Evolutionary conservation across 1,284 basidiomycete genomes (phyloP), one percentile per base, ranked within the genome.

Genomic region (Trametes polyzona): DNA sequence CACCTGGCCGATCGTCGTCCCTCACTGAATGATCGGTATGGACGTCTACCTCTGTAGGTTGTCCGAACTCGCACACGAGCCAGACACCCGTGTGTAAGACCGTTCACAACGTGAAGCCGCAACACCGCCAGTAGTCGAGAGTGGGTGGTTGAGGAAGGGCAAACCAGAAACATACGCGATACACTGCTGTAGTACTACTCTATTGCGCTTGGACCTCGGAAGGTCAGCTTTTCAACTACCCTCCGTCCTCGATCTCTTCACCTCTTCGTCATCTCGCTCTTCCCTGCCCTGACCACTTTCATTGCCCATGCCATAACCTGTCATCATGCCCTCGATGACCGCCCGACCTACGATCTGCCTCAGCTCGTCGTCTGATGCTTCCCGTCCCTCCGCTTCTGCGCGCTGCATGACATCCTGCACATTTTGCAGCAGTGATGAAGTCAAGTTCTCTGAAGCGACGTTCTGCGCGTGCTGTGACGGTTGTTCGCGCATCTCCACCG

Each of bases 401-500:
- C 82, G 83, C 63, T 79, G 72, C 78, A 90, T 84, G 69, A 92
- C 88, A 47, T 80, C 78, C 61, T 84, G 78, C 29, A 90, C 86
- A 33, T 83, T 82, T 39, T 76, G 72, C 73, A 95, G 81, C 52
- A 95, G 78, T 9, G 79, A 78, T 37, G 83, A 78, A 4, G 93
- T 91, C 61, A 95, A 81, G 30, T 77, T 72, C 64, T 91, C 84
- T 9, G 90, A 87, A 33, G 83, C 84, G 35, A 76, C 71, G 59
- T 94, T 83, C 68, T 92, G 85, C 14, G 82, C 79, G 62, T 89
- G 81, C 68, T 90, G 84, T 4, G 88, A 90, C 2, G 81, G 84
- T 52, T 70, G 73, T 24, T 56, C 42, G n/a, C 27, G 64, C 37
- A 44, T 54, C 47, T 49, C 50, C 33, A 63, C 43, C 24, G 61